These are phyloP conservation scores for Nyctanthes arbortristis DNA, from an alignment of 257 asterid species.

Conservation along the genomic window DNA sequence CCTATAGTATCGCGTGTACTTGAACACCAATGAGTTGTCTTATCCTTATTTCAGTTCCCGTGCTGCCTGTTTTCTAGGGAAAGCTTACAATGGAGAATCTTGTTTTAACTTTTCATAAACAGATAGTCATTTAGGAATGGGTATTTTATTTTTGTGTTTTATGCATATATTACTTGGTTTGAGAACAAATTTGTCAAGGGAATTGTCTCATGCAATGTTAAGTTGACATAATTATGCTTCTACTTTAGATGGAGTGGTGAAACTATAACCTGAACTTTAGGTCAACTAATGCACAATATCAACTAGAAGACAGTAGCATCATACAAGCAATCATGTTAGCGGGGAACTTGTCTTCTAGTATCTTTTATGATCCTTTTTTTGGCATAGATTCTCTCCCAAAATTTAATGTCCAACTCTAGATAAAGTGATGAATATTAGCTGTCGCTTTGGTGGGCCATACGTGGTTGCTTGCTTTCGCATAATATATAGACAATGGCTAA, in stretches of 20 bases:
- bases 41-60: neutral
- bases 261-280: too few relatives aligned
- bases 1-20: too few relatives aligned
- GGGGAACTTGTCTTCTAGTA: neutral
- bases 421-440: too few relatives aligned
- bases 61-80: neutral
- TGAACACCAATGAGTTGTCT: neutral
- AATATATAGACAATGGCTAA: too few relatives aligned
- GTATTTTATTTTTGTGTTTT: too few relatives aligned
- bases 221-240: neutral
- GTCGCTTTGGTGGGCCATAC: too few relatives aligned
- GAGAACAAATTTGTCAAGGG: neutral
- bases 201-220: neutral
- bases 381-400: too few relatives aligned
- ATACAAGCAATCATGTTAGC: neutral
- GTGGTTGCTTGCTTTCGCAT: too few relatives aligned
- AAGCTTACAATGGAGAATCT: neutral
- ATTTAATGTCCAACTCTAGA: too few relatives aligned
- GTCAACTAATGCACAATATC: neutral
- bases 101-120: neutral
- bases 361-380: neutral
- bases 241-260: neutral
- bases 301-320: neutral
- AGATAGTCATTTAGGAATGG: neutral
- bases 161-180: neutral